Evolutionary conservation across 2,329 filamentous ascomycete species (phyloP).

Genomic region (Cytospora schulzeri): DNA sequence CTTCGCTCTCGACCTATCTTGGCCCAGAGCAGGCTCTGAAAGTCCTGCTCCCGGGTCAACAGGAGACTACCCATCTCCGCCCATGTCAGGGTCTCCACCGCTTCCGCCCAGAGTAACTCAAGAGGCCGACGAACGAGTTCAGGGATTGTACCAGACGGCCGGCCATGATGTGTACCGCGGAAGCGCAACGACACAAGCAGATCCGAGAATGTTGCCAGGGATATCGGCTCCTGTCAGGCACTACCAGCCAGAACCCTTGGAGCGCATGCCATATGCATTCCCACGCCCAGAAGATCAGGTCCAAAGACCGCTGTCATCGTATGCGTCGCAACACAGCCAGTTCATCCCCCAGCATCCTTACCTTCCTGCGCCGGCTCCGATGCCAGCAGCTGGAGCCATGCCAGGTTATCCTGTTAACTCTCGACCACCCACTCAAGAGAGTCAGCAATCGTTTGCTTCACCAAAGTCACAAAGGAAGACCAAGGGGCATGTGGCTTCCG

Average conservation of each 20-base stretch:
- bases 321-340: conserved; percentile 38
- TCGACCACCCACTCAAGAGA: conserved; percentile 46
- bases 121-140: conserved; percentile 59
- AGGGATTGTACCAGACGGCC: conserved; percentile 48
- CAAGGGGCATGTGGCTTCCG: conserved; percentile 81
- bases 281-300: conserved; percentile 43
- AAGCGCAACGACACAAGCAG: conserved; percentile 40
- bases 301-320: conserved; percentile 38
- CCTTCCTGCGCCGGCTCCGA: conserved; percentile 30
- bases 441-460: conserved; percentile 49
- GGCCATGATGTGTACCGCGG: conserved; percentile 56
- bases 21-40: conserved; percentile 57
- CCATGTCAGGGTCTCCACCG: conserved; percentile 72
- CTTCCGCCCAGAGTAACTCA: conserved; percentile 60
- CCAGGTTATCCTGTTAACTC: conserved; percentile 37
- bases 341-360: conserved; percentile 37
- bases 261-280: conserved; percentile 45
- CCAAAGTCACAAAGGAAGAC: conserved; percentile 67
- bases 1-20: conserved; percentile 58
- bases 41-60: conserved; percentile 56
- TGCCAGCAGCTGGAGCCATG: conserved; percentile 39
- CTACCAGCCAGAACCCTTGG: conserved; percentile 42
- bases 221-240: conserved; percentile 40
- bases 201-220: conserved; percentile 38
- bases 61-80: conserved; percentile 70